A percentile compares a stretch with the other conserved stretches of the same genome.
Conservation (phyloP, 1,139 yeast genomes). For the Nakaseomyces glabratus region DNA sequence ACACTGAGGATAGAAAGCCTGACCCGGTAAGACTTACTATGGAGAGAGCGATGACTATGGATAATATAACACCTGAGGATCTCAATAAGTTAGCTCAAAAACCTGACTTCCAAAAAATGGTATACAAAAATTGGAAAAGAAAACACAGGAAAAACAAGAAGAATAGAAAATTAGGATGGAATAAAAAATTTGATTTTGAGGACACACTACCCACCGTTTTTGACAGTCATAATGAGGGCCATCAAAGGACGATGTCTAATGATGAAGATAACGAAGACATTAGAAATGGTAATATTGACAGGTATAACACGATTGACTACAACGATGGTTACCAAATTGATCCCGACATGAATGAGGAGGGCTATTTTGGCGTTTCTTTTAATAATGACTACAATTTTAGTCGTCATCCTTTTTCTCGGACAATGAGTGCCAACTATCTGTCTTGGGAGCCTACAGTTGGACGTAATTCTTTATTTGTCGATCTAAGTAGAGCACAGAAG, state of each 20-base stretch:
- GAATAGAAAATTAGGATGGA: conserved; percentile 19
- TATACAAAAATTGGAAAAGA: conserved; percentile 29
- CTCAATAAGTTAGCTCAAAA: conserved; percentile 31
- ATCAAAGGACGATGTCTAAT: conserved; percentile 17
- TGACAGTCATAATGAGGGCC: conserved; percentile 13
- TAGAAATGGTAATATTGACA: conserved; percentile 1
- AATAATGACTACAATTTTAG: conserved; percentile 16
- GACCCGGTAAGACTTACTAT: conserved; percentile 11
- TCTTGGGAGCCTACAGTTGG: conserved; percentile 90
- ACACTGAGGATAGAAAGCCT: conserved; percentile 1
- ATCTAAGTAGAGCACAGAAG: conserved; percentile 71
- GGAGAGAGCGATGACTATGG: conserved; percentile 43
- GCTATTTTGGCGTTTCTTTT: conserved; percentile 19
- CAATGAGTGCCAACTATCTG: conserved; percentile 54
- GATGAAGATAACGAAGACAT: conserved; percentile 9
- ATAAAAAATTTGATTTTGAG: conserved; percentile 9
- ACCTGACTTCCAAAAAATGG: conserved; percentile 39
- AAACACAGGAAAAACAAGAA: conserved; percentile 16
- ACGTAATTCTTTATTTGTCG: conserved; percentile 88
- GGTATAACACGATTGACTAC: not conserved
- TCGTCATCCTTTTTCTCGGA: conserved; percentile 19
- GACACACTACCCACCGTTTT: conserved; percentile 14
- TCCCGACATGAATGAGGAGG: conserved; percentile 15
- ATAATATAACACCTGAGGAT: conserved; percentile 29
- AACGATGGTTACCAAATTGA: conserved; percentile 7